A percentile compares a stretch with the other conserved stretches of the same genome.
Conservation (phyloP, 306 rosid species). For the Delonix regia region DNA sequence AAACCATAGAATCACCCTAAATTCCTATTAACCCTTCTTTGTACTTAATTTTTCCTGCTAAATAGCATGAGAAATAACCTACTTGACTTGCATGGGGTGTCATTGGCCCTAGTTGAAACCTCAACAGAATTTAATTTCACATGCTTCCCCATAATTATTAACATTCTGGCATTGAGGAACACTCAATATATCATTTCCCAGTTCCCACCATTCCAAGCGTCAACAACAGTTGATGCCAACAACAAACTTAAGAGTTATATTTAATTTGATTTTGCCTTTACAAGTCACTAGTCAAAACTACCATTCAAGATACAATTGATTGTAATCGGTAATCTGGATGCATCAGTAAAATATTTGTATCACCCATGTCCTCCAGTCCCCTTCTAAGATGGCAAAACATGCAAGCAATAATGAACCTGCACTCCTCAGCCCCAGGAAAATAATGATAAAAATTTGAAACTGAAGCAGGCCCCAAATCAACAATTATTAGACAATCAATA, state of each 20-base stretch:
- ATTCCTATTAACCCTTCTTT: neutral
- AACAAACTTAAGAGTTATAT: constrained; percentile 3
- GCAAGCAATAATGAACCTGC: constrained; percentile 5
- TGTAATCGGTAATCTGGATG: constrained; percentile 9
- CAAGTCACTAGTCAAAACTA: constrained; percentile 10
- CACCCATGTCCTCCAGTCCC: constrained; percentile 13
- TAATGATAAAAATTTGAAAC: neutral
- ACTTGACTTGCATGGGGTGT: neutral
- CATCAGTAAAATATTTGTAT: neutral
- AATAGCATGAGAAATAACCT: neutral
- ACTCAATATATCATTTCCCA: neutral
- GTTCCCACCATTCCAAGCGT: neutral
- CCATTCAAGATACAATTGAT: neutral
- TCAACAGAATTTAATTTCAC: constrained; percentile 20
- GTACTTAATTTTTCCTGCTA: constrained; percentile 18
- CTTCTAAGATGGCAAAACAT: constrained; percentile 19
- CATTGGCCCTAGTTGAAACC: neutral
- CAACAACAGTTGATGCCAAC: constrained; percentile 22
- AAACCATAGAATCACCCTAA: constrained; percentile 11
- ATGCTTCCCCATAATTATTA: neutral
- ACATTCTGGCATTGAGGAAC: neutral
- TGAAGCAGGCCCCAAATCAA: constrained; percentile 17
- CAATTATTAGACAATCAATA: neutral
- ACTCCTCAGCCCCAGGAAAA: neutral
- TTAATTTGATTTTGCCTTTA: neutral